Evolutionary conservation across 1,284 basidiomycete genomes (phyloP).

Genomic region (Kwoniella shivajii): DNA sequence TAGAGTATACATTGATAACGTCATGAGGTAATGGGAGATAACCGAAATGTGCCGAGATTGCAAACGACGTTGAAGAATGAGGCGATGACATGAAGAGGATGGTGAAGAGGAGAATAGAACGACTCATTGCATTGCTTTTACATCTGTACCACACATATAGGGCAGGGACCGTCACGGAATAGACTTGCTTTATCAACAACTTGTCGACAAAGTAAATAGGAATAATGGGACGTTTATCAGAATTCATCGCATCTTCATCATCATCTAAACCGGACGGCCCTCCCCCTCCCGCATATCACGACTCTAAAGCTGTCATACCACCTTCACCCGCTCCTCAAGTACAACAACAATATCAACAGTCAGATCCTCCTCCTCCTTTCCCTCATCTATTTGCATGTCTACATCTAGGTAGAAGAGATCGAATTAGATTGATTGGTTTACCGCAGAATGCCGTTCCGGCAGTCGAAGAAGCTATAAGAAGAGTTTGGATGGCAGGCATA

Average conservation of each 20-base stretch:
- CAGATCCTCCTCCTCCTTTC: slow-evolving; percentile 8
- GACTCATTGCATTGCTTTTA: too few relatives aligned
- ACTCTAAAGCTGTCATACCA: neutral
- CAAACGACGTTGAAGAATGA: too few relatives aligned
- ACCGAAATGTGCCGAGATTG: too few relatives aligned
- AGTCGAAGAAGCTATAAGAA: slow-evolving; percentile 30
- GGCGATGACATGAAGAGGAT: too few relatives aligned
- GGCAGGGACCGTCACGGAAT: too few relatives aligned
- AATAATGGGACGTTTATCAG: slow-evolving; percentile 13
- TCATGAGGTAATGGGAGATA: too few relatives aligned
- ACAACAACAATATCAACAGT: neutral
- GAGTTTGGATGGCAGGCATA: slow-evolving; percentile 39
- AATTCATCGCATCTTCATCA: slow-evolving; percentile 11
- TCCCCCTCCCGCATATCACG: slow-evolving; percentile 15
- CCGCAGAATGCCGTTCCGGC: slow-evolving; percentile 13
- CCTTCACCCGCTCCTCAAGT: neutral
- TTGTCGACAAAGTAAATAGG: neutral
- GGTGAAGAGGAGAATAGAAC: too few relatives aligned
- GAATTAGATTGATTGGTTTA: slow-evolving; percentile 31
- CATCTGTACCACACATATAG: too few relatives aligned
- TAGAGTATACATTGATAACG: too few relatives aligned
- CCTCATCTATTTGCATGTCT: slow-evolving; percentile 32
- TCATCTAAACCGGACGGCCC: neutral
- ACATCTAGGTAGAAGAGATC: slow-evolving; percentile 27
- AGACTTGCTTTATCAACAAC: too few relatives aligned